Evolutionary conservation across 768 basidiomycete genomes (phyloP).

Genomic region (Podaxis sp.): DNA sequence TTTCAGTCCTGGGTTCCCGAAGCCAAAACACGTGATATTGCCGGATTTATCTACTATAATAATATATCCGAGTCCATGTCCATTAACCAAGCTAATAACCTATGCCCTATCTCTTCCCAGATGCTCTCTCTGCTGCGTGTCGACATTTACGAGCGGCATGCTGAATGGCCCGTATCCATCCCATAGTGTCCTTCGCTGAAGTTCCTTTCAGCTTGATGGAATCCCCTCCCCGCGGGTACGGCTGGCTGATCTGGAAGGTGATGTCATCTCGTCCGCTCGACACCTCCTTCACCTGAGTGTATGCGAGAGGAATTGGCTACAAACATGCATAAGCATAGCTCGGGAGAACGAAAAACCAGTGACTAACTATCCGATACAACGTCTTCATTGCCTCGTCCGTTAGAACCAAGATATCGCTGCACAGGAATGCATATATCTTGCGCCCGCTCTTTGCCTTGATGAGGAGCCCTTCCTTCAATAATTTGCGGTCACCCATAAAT

Average conservation of each 20-base stretch:
- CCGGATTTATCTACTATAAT: not conserved
- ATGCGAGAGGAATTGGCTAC: constrained; percentile 74
- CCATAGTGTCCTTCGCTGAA: constrained; percentile 47
- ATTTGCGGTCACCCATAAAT: constrained; percentile 72
- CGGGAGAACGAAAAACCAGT: not conserved
- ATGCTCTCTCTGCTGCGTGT: constrained; percentile 42
- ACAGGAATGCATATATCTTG: constrained; percentile 75
- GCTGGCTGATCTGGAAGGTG: constrained; percentile 62
- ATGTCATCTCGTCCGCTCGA: constrained; percentile 60
- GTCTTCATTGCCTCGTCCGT: constrained; percentile 69
- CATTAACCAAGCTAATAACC: constrained; percentile 12
- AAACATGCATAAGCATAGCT: not conserved
- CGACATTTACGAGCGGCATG: constrained; percentile 41
- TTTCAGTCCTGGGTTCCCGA: constrained; percentile 21
- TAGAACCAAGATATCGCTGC: constrained; percentile 87
- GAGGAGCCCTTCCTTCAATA: constrained; percentile 77
- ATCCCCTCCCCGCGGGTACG: constrained; percentile 76
- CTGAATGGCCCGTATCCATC: constrained; percentile 38
- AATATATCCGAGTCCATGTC: constrained; percentile 1
- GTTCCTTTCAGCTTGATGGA: constrained; percentile 56
- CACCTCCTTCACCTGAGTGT: constrained; percentile 56
- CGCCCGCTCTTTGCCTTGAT: constrained; percentile 83
- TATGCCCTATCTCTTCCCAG: constrained; percentile 19
- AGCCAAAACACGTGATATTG: constrained; percentile 15
- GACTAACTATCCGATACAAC: constrained; percentile 79